phyloP scores from a whole-genome alignment of 1,139 yeast species.

The Saccharomyces hybrid region DNA sequence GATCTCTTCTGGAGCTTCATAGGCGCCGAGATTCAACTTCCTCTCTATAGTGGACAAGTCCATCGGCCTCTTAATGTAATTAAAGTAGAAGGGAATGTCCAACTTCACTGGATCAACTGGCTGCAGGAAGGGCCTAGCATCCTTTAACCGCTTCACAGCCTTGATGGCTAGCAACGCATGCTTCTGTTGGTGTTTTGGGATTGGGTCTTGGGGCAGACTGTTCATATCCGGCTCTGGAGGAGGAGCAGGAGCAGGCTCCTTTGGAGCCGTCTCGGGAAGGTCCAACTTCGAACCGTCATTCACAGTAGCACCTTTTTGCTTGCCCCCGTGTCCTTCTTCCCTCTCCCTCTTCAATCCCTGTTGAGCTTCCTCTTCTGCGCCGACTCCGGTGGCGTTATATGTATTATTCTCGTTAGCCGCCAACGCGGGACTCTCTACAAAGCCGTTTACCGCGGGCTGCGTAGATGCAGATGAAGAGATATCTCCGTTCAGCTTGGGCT shows the following conservation, averaged over 20 bases:
- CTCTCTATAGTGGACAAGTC: conserved; percentile 85
- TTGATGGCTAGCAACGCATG: conserved; percentile 56
- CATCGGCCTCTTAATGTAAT: conserved; percentile 83
- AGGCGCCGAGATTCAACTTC: conserved; percentile 62
- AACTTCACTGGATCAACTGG: conserved; percentile 89
- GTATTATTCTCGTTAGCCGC: conserved; percentile 6
- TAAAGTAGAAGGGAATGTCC: conserved; percentile 85
- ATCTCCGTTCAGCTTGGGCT: neutral
- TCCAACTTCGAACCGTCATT: neutral
- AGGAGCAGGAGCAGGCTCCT: conserved; percentile 61
- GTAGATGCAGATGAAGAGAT: neutral
- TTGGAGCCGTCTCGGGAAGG: conserved; percentile 1
- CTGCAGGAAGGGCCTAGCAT: conserved; percentile 78
- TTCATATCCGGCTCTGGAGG: conserved; percentile 64
- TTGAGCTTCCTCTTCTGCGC: neutral
- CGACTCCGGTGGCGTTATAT: neutral
- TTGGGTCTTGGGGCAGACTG: conserved; percentile 57
- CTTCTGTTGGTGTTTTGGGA: conserved; percentile 76
- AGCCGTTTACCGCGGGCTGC: neutral
- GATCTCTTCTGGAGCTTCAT: conserved; percentile 59
- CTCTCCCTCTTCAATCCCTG: neutral
- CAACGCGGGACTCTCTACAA: conserved; percentile 5
- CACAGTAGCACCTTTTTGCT: neutral
- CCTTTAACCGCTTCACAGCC: conserved; percentile 83
- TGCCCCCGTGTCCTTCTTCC: neutral